Evolutionary conservation across 768 basidiomycete genomes (phyloP).

Genomic region (Galerina marginata): DNA sequence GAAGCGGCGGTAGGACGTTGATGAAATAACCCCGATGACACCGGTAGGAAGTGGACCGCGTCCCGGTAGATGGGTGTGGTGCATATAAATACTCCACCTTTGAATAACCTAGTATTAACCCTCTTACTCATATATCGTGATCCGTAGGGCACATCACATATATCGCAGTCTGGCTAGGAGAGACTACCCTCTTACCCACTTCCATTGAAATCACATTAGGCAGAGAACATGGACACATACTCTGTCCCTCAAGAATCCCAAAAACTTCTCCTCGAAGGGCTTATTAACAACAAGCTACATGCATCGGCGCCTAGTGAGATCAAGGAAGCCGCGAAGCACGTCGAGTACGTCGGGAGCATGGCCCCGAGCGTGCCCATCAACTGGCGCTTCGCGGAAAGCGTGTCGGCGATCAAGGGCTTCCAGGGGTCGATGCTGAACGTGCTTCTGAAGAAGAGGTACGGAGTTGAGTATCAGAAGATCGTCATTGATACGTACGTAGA

Average conservation of each 20-base stretch:
- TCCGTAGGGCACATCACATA: no score
- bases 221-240: not conserved
- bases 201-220: not conserved
- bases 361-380: constrained; percentile 26
- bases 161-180: no score
- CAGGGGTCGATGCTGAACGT: constrained; percentile 32
- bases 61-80: no score
- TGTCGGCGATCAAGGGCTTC: constrained; percentile 32
- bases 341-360: constrained; percentile 21
- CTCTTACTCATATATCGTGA: no score
- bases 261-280: constrained; percentile 14
- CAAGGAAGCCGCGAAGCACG: constrained; percentile 6
- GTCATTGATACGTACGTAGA: constrained; percentile 27
- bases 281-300: constrained; percentile 12
- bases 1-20: no score
- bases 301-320: constrained; percentile 6
- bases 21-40: no score
- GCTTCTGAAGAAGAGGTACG: constrained; percentile 27
- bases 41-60: no score
- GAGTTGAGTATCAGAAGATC: constrained; percentile 25
- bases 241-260: constrained; percentile 10
- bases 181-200: not conserved
- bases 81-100: not conserved
- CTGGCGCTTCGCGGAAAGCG: constrained; percentile 33
- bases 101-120: not conserved